A percentile compares a stretch with the other conserved stretches of the same genome.
phyloP scores from a whole-genome alignment of 1,139 yeast genomes.

The Yamadazyma friedrichii region DNA sequence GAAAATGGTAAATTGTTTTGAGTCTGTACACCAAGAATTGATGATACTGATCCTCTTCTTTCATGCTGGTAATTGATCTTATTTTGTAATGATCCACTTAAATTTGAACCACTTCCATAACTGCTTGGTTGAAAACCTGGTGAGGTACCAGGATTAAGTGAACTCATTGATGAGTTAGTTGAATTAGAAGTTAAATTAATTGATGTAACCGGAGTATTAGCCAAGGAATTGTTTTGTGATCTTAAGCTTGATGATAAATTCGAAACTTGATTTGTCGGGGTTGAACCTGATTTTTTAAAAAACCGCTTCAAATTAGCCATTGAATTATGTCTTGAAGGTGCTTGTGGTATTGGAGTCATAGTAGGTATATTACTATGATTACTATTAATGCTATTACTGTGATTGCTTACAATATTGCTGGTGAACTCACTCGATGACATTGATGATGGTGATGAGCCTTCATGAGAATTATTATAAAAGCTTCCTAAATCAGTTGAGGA shows the following conservation, averaged over 20 bases:
- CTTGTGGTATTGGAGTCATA: neutral
- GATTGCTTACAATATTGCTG: no score
- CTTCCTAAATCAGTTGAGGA: slow-evolving; percentile 47
- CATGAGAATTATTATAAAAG: slow-evolving; percentile 43
- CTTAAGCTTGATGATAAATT: slow-evolving; percentile 43
- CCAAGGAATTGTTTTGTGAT: slow-evolving; percentile 21
- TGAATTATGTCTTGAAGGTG: slow-evolving; percentile 56
- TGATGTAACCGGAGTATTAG: slow-evolving; percentile 19
- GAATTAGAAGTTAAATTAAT: slow-evolving; percentile 19
- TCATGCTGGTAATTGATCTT: slow-evolving; percentile 34
- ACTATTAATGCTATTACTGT: no score
- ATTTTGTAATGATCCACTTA: slow-evolving; percentile 23
- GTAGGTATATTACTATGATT: neutral
- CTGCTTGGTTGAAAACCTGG: slow-evolving; percentile 27
- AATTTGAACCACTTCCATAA: slow-evolving; percentile 5
- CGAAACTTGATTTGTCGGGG: slow-evolving; percentile 31
- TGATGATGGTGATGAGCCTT: slow-evolving; percentile 40
- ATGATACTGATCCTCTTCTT: slow-evolving; percentile 39
- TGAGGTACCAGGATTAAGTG: slow-evolving; percentile 17
- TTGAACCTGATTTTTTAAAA: slow-evolving; percentile 48
- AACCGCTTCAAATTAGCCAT: slow-evolving; percentile 71
- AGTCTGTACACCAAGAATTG: slow-evolving; percentile 19
- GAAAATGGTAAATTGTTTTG: slow-evolving; percentile 54
- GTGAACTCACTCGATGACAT: slow-evolving; percentile 33
- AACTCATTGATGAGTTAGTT: slow-evolving; percentile 32